Evolutionary conservation across 345 rosid species (phyloP), one percentile per base, ranked within the genome.

Genomic region (Eutrema japonicum): DNA sequence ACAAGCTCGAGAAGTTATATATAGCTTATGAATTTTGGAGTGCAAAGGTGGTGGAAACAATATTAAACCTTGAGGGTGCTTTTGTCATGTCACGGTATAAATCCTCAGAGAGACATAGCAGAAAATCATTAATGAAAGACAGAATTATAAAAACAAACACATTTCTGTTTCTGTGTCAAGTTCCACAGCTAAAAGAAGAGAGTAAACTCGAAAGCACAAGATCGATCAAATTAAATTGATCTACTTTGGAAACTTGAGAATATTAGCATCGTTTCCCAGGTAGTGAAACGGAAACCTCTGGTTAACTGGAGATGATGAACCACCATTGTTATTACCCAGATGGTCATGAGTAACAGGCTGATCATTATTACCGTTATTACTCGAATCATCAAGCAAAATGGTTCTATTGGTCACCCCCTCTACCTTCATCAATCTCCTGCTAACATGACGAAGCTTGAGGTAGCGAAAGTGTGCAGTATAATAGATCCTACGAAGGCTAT

Each of bases 261-360:
- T 59, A 74, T 84, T 83, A 30, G 77, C 56, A 16, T 86, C 86
- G 50, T 74, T 82, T 70, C 88, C 90, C 66, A 87, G 77, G 73
- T 83, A 84, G 8, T 83, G 90, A 73, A 89, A 86, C 8, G 96
- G 87, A 72, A 88, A 88, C 75, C 83, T 88, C 35, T 79, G 85
- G 47, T 75, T 59, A 50, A 45, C 82, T 14, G 82, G 75, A 70
- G 76, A 56, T 37, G 77, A 78, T 53, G 76, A 74, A 64, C 55
- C 69, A 29, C 73, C 88, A 68, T 66, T 41, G 73, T 67, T 73
- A 6, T 68, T 69, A 81, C 58, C 82, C 48, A 77, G 0, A 6
- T 18, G 22, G 22, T 72, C 66, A 55, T 70, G 76, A 48, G 74
- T 75, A 18, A 18, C 22, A 18, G 22, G 22, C 61, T 56, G 66